Base-by-base conservation (phyloP, 805 yeast genomes). In the Metschnikowia anglica region DNA sequence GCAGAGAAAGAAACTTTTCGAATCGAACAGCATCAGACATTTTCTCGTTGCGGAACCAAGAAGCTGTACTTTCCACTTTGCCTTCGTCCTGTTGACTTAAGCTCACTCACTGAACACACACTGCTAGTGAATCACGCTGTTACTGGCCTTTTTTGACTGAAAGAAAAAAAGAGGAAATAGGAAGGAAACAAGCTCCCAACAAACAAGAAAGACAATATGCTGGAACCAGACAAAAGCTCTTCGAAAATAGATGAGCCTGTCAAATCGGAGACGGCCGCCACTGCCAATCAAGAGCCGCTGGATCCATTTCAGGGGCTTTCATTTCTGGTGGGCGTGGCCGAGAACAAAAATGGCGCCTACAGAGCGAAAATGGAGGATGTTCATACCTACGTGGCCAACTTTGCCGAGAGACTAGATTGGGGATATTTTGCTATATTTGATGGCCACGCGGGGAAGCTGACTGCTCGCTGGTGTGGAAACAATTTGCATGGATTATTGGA, bases 351-450 rank as follows among this genome's bases (percentile, higher is more conserved):
- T 63, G 64, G 79, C 11, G 79, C 84, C 49, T 90, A 81, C 60
- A 74, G 99, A 44, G 80, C 85, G 39, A 80, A 89, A 21, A 91
- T 91, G 99, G 99, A 91, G 61, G 99, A 91, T 62, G 93, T 91
- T 6, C 98, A 91, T 62, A 86, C 95, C 0, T 88, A 85, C 55
- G 88, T 89, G 29, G 89, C 93, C 52, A 89, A 90, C 68, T 90
- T 86, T 69, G 93, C 90, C n/a, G 95, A 88, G 53, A 63, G 88
- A 44, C 69, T 85, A 23, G 97, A 89, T 61, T 85, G 96, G 85
- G 98, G 97, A 2, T 91, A 87, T 60, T 89, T 91, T 74, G 98
- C 95, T 13, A 76, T 91, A 1, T 91, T 89, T 65, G 99, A 91
- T 64, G 99, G 99, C 9, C 99, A 91, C 66, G 98, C 98, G 2